Evolutionary conservation across 768 basidiomycete species (phyloP).

Genomic region (Candolleomyces eurysporus): DNA sequence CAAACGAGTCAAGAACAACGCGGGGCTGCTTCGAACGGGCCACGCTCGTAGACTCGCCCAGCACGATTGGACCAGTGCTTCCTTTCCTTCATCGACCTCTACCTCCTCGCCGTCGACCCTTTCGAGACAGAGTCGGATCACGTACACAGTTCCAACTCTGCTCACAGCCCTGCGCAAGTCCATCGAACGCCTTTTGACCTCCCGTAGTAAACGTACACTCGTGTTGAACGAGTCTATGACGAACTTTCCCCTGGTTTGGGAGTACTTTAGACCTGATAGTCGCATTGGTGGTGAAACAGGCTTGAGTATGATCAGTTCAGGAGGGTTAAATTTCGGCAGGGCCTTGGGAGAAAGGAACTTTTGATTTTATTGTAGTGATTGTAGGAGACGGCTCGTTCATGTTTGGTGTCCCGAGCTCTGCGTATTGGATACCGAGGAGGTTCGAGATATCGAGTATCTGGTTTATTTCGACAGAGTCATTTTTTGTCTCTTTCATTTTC

Average conservation of each 20-base stretch:
- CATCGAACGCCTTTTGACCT: conserved; percentile 38
- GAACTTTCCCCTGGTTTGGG: conserved; percentile 53
- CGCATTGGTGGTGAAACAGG: conserved; percentile 30
- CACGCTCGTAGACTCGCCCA: conserved; percentile 1
- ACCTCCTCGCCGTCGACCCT: background rate
- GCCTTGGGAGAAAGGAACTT: conserved; percentile 45
- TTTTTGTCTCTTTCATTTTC: too few relatives aligned
- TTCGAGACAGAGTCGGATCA: conserved; percentile 3
- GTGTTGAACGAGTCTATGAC: conserved; percentile 65
- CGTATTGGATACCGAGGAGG: conserved; percentile 70
- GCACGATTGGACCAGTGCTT: background rate
- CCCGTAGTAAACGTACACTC: conserved; percentile 35
- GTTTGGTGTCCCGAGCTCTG: conserved; percentile 63
- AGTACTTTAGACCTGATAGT: conserved; percentile 51
- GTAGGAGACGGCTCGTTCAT: conserved; percentile 72
- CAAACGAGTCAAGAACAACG: conserved; percentile 6
- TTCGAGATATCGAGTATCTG: conserved; percentile 54
- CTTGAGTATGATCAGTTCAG: conserved; percentile 46
- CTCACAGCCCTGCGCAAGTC: conserved; percentile 44
- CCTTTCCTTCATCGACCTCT: conserved; percentile 8
- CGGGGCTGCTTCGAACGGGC: conserved; percentile 14
- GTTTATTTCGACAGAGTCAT: too few relatives aligned
- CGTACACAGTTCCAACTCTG: conserved; percentile 46
- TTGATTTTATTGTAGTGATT: conserved; percentile 56
- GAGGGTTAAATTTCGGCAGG: conserved; percentile 70